These are phyloP conservation scores for Tylopilus balloui DNA, from an alignment of 768 basidiomycete species.

Conservation along the genomic window DNA sequence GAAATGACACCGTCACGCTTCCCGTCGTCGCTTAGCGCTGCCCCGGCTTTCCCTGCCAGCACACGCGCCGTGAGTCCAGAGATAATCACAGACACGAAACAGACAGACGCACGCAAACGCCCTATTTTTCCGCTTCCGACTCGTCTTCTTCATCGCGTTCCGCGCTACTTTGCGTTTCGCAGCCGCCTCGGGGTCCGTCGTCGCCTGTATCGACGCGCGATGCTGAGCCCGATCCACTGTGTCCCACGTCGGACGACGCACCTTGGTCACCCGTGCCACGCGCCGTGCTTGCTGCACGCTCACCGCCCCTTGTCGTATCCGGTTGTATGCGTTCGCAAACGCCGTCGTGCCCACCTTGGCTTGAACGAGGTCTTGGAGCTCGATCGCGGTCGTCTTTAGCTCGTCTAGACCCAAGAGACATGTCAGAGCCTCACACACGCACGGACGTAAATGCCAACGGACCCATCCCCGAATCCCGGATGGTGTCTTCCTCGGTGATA, in stretches of 20 bases:
- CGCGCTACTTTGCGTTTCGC: constrained; percentile 70
- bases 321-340: constrained; percentile 76
- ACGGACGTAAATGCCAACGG: constrained; percentile 20
- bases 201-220: constrained; percentile 37
- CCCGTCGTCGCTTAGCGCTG: constrained; percentile 42
- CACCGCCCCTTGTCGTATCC: constrained; percentile 67
- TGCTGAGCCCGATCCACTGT: too few species aligned
- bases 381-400: constrained; percentile 71
- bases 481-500: constrained; percentile 80
- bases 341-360: constrained; percentile 81
- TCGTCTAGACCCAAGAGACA: constrained; percentile 60
- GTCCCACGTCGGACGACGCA: too few species aligned
- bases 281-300: constrained; percentile 70
- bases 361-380: constrained; percentile 86
- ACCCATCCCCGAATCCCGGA: constrained; percentile 79
- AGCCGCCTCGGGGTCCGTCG: constrained; percentile 70
- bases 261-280: constrained; percentile 50
- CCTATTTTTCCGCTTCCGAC: constrained; percentile 71
- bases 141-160: constrained; percentile 78
- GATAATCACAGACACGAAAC: neutral
- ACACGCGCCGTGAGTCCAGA: neutral
- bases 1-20: constrained; percentile 11
- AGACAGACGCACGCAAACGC: constrained; percentile 50
- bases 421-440: neutral
- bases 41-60: constrained; percentile 44